A percentile compares a stretch with the other conserved stretches of the same genome.
These are phyloP conservation scores for Rosa chinensis DNA, from an alignment of 306 rosid species.

Conservation along the genomic window DNA sequence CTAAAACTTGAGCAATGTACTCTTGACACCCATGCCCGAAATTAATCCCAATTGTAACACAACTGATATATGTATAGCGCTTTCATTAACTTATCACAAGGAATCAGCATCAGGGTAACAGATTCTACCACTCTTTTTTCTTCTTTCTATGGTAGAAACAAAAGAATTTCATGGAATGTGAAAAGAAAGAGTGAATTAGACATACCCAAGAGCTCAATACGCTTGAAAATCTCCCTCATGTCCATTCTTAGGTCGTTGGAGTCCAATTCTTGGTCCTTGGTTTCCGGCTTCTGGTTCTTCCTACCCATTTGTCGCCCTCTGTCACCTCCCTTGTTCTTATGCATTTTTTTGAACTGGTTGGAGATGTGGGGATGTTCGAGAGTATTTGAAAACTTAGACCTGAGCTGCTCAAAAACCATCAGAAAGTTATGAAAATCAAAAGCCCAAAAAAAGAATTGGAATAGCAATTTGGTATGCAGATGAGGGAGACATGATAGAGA, in stretches of 20 bases:
- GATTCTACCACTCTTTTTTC: too few species aligned
- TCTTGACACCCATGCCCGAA: neutral
- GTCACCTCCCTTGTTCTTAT: neutral
- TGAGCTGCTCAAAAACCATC: too few species aligned
- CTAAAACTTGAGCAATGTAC: neutral
- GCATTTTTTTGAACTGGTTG: neutral
- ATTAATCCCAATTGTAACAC: neutral
- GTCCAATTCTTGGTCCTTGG: neutral
- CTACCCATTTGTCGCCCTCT: neutral
- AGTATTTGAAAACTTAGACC: too few species aligned
- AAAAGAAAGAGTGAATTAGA: neutral
- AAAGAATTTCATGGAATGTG: neutral
- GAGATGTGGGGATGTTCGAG: too few species aligned
- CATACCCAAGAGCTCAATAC: constrained; percentile 17
- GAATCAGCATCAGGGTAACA: neutral
- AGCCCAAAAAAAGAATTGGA: too few species aligned
- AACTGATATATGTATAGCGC: neutral
- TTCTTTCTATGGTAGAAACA: neutral
- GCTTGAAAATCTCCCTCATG: constrained; percentile 9
- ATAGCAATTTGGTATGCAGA: too few species aligned
- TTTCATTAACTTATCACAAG: too few species aligned
- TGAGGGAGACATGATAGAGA: too few species aligned
- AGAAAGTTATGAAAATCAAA: too few species aligned
- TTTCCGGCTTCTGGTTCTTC: neutral
- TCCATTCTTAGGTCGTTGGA: neutral